phyloP scores from a whole-genome alignment of 345 rosid species.

The Murraya paniculata region DNA sequence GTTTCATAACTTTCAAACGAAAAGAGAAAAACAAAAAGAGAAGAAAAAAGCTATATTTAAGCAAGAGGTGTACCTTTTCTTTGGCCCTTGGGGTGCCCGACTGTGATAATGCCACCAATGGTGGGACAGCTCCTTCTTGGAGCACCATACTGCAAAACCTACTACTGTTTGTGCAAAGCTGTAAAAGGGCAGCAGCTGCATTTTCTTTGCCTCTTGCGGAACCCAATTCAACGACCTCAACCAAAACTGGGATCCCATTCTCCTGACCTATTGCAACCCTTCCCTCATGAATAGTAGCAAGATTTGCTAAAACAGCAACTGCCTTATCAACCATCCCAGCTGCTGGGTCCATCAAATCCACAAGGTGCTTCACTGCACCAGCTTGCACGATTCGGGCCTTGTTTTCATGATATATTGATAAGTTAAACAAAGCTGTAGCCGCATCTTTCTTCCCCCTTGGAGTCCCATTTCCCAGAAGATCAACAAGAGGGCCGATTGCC shows the following conservation, averaged over 20 bases:
- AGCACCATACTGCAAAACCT: slow-evolving; percentile 66
- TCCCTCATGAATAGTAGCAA: slow-evolving; percentile 78
- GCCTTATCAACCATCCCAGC: slow-evolving; percentile 96
- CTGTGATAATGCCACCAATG: slow-evolving; percentile 80
- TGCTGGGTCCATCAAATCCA: slow-evolving; percentile 89
- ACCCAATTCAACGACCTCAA: slow-evolving; percentile 96
- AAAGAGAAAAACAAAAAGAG: not conserved
- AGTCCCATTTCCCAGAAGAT: slow-evolving; percentile 75
- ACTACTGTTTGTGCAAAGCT: slow-evolving; percentile 59
- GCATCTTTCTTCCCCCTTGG: slow-evolving; percentile 92
- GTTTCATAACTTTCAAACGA: not conserved
- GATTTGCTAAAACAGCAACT: slow-evolving; percentile 88
- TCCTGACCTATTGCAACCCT: slow-evolving; percentile 75
- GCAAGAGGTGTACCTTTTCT: slow-evolving; percentile 64
- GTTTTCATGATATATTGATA: slow-evolving; percentile 81
- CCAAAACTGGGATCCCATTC: slow-evolving; percentile 73
- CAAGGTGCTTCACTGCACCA: slow-evolving; percentile 83
- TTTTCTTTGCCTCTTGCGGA: slow-evolving; percentile 92
- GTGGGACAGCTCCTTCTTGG: slow-evolving; percentile 94
- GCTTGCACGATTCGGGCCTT: slow-evolving; percentile 75
- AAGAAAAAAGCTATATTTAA: not conserved
- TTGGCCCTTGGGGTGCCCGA: slow-evolving; percentile 86
- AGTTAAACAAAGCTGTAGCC: slow-evolving; percentile 80
- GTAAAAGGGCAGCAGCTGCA: slow-evolving; percentile 91
- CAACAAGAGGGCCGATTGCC: slow-evolving; percentile 82